Conservation (phyloP, 441 rosid species). For the Corymbia calophylla region DNA sequence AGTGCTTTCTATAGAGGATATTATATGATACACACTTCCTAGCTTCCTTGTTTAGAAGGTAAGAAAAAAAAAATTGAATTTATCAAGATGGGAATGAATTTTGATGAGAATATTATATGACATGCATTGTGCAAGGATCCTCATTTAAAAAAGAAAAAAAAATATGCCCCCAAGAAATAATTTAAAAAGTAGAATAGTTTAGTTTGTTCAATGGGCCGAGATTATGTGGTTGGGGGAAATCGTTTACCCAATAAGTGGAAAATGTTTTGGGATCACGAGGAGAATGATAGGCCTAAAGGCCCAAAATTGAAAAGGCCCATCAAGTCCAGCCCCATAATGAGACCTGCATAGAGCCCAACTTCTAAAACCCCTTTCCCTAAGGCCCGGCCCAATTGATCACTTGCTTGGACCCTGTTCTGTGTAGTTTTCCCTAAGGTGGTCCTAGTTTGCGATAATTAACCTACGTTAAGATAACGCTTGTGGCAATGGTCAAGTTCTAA, state of each 20-base stretch:
- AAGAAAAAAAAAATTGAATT: neutral
- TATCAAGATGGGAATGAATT: neutral
- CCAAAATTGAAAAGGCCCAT: neutral
- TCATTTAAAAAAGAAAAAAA: neutral
- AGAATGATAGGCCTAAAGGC: neutral
- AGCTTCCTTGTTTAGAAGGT: neutral
- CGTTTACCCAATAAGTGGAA: neutral
- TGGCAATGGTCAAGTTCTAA: neutral
- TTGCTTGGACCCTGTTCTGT: neutral
- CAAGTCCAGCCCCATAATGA: neutral
- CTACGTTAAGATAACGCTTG: neutral
- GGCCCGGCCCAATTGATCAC: neutral
- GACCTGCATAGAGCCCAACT: neutral
- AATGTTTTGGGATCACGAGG: neutral
- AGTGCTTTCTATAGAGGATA: neutral
- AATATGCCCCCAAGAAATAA: neutral
- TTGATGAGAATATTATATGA: neutral
- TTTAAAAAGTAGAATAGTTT: neutral
- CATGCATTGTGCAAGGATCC: neutral
- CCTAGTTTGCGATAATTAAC: neutral
- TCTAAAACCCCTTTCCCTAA: neutral
- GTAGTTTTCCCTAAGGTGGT: neutral
- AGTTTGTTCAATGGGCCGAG: neutral
- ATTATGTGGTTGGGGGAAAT: neutral
- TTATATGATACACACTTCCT: neutral